Evolutionary conservation across 2,329 filamentous ascomycete species (phyloP).

Genomic region (Tetracladium maxilliforme): DNA sequence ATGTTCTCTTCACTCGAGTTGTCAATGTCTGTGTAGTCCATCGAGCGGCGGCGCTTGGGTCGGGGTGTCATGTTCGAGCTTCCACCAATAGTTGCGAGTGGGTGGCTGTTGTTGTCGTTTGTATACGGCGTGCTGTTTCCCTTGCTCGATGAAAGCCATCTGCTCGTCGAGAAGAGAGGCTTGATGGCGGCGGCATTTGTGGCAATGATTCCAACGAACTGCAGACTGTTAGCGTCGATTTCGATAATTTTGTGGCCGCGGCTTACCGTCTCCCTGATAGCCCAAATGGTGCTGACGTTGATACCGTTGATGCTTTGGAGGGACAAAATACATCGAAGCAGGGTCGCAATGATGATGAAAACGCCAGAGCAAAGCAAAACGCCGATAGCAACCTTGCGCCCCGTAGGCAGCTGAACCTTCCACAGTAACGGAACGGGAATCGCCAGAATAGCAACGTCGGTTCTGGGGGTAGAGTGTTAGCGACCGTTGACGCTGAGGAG

Average conservation of each 20-base stretch:
- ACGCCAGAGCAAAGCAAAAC: constrained; percentile 24
- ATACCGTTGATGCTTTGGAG: constrained; percentile 19
- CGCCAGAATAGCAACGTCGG: constrained; percentile 20
- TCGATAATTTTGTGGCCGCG: not conserved
- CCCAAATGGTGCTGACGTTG: constrained; percentile 22
- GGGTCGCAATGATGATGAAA: constrained; percentile 25
- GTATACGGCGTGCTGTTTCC: no score
- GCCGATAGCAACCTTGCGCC: constrained; percentile 21
- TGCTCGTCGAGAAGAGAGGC: constrained; percentile 18
- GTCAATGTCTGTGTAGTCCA: no score
- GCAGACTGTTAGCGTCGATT: no score
- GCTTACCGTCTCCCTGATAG: constrained; percentile 23
- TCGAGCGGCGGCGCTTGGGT: no score
- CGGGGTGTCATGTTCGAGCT: no score
- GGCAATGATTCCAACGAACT: constrained; percentile 27
- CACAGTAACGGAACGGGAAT: constrained; percentile 25
- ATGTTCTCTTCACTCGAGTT: no score
- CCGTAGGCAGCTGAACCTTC: constrained; percentile 11
- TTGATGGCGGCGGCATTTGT: constrained; percentile 25
- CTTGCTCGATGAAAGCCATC: no score
- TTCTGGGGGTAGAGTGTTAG: constrained; percentile 11
- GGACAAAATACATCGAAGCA: constrained; percentile 24
- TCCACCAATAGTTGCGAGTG: no score
- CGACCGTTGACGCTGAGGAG: no score
- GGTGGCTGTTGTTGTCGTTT: no score